Percentiles rank a stretch among this genome's conserved stretches.
These are phyloP conservation scores for Flaveria ramosissima DNA, from an alignment of 129 eudicot species.

Conservation along the genomic window DNA sequence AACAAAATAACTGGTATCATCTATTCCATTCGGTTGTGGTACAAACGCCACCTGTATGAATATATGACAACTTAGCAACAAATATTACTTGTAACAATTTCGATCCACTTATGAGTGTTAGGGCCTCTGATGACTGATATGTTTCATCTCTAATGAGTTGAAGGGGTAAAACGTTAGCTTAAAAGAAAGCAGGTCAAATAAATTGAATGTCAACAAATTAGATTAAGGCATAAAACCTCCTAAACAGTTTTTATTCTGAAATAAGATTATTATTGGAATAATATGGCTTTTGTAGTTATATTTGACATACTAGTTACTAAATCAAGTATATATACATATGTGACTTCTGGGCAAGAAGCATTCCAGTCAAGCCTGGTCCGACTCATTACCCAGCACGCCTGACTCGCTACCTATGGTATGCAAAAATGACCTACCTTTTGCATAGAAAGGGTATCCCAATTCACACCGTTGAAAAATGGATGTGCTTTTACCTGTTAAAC, in stretches of 20 bases:
- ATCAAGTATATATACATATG: not conserved
- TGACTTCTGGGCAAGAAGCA: not conserved
- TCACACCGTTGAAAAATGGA: slow-evolving; percentile 73
- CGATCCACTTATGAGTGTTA: not conserved
- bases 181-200: not conserved
- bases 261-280: not conserved
- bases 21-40: slow-evolving; percentile 72
- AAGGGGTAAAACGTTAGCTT: not conserved
- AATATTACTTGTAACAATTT: not conserved
- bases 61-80: slow-evolving; percentile 19
- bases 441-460: slow-evolving; percentile 86
- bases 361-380: not conserved
- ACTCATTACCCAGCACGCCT: not conserved
- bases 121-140: not conserved
- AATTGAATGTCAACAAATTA: not conserved
- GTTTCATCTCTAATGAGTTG: not conserved
- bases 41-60: slow-evolving; percentile 70
- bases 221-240: not conserved
- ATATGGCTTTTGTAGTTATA: not conserved
- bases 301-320: not conserved
- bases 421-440: slow-evolving; percentile 55
- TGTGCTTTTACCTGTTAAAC: slow-evolving; percentile 75
- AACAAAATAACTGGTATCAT: slow-evolving; percentile 87
- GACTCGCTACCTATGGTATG: not conserved
- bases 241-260: not conserved